These are phyloP conservation scores for Populus deltoides DNA, from an alignment of 345 rosid species.

Conservation along the genomic window DNA sequence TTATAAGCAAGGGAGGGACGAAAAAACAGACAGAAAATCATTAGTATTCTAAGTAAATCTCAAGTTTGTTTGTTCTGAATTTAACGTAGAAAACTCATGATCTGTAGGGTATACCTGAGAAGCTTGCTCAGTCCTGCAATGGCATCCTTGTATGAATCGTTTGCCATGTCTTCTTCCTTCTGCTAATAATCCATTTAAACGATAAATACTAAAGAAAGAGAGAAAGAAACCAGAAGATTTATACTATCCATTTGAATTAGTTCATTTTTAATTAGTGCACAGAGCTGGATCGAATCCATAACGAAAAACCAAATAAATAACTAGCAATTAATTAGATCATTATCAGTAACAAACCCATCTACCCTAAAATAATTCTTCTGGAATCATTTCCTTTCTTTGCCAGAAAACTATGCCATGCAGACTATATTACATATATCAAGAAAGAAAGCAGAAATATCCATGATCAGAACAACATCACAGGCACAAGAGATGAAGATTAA, in stretches of 20 bases:
- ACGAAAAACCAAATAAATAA: neutral
- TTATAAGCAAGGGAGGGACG: neutral
- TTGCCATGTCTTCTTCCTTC: constrained; percentile 49
- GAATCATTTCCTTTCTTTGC: neutral
- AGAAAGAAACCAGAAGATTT: neutral
- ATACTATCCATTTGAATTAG: neutral
- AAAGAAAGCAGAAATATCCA: neutral
- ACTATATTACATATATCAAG: neutral
- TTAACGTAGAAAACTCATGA: neutral
- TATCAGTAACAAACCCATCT: neutral
- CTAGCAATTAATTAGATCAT: neutral
- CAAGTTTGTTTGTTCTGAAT: neutral
- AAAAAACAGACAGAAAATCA: neutral
- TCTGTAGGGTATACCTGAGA: constrained; percentile 52
- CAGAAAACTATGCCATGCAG: neutral
- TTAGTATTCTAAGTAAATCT: neutral
- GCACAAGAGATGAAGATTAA: neutral
- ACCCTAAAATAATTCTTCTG: neutral
- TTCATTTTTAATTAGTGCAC: neutral
- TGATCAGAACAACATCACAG: neutral
- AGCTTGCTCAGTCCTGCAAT: constrained; percentile 71
- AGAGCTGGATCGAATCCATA: neutral
- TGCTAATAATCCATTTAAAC: neutral
- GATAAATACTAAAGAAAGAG: neutral
- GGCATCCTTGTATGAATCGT: constrained; percentile 66